Conservation (phyloP, 257 asterid species). For the Solanum appendiculatum region DNA sequence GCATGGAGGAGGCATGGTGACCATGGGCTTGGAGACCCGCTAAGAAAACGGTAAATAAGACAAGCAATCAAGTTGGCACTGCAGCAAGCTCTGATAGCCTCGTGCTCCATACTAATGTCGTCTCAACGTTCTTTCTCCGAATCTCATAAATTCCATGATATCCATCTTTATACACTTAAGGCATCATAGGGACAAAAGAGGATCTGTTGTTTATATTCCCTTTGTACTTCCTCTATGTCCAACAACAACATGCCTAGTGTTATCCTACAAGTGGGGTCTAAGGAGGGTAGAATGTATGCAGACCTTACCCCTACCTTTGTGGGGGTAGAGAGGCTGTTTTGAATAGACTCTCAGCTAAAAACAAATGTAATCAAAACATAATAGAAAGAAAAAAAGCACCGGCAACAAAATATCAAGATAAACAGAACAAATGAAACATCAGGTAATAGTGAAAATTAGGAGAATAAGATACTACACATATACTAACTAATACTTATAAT, state of each 20-base stretch:
- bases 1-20: neutral
- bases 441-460: neutral
- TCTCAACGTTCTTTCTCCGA: neutral
- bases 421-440: neutral
- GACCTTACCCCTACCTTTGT: neutral
- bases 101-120: neutral
- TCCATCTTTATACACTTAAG: neutral
- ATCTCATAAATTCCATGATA: neutral
- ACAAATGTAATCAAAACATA: neutral
- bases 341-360: neutral
- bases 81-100: neutral
- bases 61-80: neutral
- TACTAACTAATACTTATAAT: neutral
- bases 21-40: neutral
- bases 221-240: neutral
- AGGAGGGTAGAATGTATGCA: neutral
- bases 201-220: neutral
- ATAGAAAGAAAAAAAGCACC: too few relatives aligned
- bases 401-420: neutral
- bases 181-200: neutral
- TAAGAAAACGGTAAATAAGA: neutral
- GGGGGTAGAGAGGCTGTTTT: neutral
- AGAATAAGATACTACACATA: neutral
- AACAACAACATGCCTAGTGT: neutral
- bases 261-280: neutral